Conservation (phyloP, 371 early-diverging fungal genomes). For the Rhizomucor miehei region DNA sequence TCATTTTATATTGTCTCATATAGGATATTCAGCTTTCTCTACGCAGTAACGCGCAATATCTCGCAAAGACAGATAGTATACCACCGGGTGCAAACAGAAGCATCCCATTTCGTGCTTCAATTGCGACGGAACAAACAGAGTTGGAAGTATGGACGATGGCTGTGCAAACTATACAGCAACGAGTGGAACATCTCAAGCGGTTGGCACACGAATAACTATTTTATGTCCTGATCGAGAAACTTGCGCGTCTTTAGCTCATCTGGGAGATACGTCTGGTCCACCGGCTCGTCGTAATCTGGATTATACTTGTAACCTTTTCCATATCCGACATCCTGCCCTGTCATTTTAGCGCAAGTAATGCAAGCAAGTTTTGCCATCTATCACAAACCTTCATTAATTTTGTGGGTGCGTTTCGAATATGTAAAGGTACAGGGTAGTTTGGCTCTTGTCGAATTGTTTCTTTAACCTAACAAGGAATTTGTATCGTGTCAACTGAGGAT, state of each 20-base stretch:
- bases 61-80: conserved; percentile 34
- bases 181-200: conserved; percentile 27
- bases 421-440: conserved; percentile 80
- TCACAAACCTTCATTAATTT: conserved; percentile 55
- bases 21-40: conserved; percentile 45
- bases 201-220: conserved; percentile 19
- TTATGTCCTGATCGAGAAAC: conserved; percentile 46
- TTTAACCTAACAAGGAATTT: conserved; percentile 41
- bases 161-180: conserved; percentile 28
- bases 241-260: conserved; percentile 43
- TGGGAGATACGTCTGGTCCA: conserved; percentile 79
- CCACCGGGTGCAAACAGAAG: conserved; percentile 34
- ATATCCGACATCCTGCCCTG: conserved; percentile 63
- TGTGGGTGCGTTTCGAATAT: conserved; percentile 86
- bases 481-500: background rate
- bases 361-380: background rate
- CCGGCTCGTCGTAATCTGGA: conserved; percentile 71
- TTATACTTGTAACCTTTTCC: conserved; percentile 81
- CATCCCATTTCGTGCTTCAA: conserved; percentile 42
- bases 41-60: conserved; percentile 34
- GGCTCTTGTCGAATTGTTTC: conserved; percentile 54
- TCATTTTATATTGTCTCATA: background rate
- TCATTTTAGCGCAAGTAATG: no score
- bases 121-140: conserved; percentile 35
- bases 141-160: conserved; percentile 44